Conservation (phyloP, 2,329 filamentous ascomycete species). For the Cryphonectria naterciae region DNA sequence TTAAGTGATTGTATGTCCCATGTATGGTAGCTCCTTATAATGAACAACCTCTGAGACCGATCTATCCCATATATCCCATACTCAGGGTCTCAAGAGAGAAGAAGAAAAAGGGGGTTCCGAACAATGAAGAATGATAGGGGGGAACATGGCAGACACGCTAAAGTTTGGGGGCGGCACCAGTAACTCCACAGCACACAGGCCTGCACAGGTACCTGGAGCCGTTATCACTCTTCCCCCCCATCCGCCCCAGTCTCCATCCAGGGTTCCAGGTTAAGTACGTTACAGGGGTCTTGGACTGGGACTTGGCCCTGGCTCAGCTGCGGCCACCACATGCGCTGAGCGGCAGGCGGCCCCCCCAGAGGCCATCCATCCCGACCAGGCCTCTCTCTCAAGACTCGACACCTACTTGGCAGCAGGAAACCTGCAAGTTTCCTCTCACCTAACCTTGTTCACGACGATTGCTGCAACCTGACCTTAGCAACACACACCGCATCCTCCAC, state of each 20-base stretch:
- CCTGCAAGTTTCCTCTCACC: constrained; percentile 1
- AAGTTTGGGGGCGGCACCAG: constrained; percentile 10
- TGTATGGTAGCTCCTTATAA: neutral
- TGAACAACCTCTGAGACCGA: neutral
- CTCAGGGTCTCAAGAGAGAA: neutral
- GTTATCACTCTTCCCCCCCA: neutral
- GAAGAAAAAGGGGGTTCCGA: neutral
- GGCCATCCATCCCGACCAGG: neutral
- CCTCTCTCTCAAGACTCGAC: neutral
- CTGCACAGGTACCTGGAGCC: neutral
- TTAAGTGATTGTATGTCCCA: neutral
- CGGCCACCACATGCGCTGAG: neutral
- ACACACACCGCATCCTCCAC: constrained; percentile 12
- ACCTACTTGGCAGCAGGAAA: constrained; percentile 8
- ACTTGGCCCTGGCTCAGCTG: constrained; percentile 1
- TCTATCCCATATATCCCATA: neutral
- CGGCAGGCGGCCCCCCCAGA: neutral
- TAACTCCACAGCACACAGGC: neutral
- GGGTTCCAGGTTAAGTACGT: neutral
- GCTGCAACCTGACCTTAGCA: constrained; percentile 7
- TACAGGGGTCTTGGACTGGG: neutral
- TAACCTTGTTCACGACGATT: constrained; percentile 15
- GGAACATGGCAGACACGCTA: constrained; percentile 13
- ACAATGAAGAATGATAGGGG: constrained; percentile 3
- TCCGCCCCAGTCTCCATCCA: neutral